Evolutionary conservation across 495 filamentous ascomycete species (phyloP).

Genomic region (Hypoxylon lienhwacheense): DNA sequence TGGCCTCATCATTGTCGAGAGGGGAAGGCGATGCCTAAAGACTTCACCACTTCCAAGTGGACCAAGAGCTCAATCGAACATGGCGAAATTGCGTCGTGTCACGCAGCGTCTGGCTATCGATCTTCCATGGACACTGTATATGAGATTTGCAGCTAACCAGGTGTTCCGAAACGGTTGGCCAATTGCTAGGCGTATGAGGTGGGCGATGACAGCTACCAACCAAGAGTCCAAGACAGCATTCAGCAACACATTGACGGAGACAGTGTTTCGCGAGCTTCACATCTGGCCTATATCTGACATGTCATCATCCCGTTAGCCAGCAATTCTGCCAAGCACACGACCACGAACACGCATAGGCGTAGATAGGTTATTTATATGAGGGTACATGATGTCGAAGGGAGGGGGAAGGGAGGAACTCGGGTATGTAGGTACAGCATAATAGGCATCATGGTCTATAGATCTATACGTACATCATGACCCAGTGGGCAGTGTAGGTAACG

Average conservation of each 20-base stretch:
- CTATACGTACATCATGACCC: conserved; percentile 13
- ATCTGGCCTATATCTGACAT: conserved; percentile 32
- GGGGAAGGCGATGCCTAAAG: conserved; percentile 30
- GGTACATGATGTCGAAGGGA: too few species aligned
- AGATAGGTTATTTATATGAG: conserved; percentile 3
- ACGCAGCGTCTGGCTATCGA: conserved; percentile 30
- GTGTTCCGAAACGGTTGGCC: conserved; percentile 33
- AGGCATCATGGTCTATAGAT: too few species aligned
- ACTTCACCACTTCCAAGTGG: conserved; percentile 14
- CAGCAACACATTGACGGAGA: conserved; percentile 20
- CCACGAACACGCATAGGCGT: not conserved
- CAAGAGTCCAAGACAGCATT: too few species aligned
- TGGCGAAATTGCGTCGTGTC: conserved; percentile 32
- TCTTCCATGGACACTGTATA: conserved; percentile 21
- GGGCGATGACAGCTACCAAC: conserved; percentile 29
- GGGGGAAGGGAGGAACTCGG: too few species aligned
- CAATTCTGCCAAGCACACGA: conserved; percentile 27
- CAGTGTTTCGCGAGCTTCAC: conserved; percentile 24
- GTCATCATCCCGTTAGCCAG: conserved; percentile 36
- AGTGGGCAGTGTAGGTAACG: too few species aligned
- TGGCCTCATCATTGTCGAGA: conserved; percentile 8
- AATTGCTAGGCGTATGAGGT: conserved; percentile 30
- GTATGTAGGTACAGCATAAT: too few species aligned
- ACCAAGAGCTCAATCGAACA: conserved; percentile 19
- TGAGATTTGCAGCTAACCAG: conserved; percentile 30